Conservation (phyloP, 2,329 filamentous ascomycete genomes). For the Rhytidhysteron rufulum region DNA sequence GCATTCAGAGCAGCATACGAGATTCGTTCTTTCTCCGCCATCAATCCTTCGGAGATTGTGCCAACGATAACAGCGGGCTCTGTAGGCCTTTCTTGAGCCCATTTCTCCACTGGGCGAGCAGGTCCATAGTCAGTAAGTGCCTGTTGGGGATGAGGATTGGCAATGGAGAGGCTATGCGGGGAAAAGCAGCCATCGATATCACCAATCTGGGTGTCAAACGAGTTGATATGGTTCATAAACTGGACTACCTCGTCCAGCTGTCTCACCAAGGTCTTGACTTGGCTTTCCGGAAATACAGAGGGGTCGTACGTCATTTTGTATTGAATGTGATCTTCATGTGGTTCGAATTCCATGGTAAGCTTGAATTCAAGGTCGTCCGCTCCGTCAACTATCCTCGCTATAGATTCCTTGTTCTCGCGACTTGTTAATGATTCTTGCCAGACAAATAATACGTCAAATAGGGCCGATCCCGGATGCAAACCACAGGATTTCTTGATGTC, state of each 20-base stretch:
- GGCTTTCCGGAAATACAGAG: constrained; percentile 50
- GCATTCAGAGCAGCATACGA: constrained; percentile 64
- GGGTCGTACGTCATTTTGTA: constrained; percentile 55
- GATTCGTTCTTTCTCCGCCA: constrained; percentile 41
- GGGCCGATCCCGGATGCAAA: constrained; percentile 49
- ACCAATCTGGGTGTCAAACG: constrained; percentile 32
- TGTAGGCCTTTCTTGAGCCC: constrained; percentile 48
- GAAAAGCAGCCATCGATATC: constrained; percentile 20
- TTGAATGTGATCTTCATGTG: constrained; percentile 45
- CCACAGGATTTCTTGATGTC: constrained; percentile 64
- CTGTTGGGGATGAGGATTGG: constrained; percentile 33
- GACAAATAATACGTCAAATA: constrained; percentile 78
- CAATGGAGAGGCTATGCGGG: constrained; percentile 33
- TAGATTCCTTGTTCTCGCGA: constrained; percentile 20
- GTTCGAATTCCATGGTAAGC: constrained; percentile 73
- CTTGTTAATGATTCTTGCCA: constrained; percentile 71
- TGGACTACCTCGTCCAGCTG: constrained; percentile 58
- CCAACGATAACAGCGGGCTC: constrained; percentile 63
- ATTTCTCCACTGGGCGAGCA: constrained; percentile 50
- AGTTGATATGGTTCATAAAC: constrained; percentile 38
- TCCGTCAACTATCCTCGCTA: constrained; percentile 56
- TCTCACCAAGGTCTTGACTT: constrained; percentile 54
- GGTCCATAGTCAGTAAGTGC: constrained; percentile 22
- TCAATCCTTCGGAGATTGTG: constrained; percentile 37
- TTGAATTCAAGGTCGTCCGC: constrained; percentile 73